These are phyloP conservation scores for Prunus salicina DNA, from an alignment of 306 rosid species.

Conservation along the genomic window DNA sequence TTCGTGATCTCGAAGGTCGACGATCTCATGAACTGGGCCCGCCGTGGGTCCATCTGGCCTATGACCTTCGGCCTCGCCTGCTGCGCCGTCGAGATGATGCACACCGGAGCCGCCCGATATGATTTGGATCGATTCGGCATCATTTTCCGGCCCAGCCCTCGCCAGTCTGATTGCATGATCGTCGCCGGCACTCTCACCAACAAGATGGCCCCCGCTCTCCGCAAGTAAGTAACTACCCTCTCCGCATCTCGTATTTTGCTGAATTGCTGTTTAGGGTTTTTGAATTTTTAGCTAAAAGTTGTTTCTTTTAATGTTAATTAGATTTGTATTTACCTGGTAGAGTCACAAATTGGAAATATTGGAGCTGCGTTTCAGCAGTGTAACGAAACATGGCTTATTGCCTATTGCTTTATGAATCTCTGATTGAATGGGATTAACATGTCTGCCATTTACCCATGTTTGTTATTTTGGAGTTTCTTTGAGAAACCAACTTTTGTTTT, in stretches of 20 bases:
- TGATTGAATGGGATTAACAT: neutral
- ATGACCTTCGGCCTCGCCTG: conserved; percentile 99
- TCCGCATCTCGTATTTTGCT: neutral
- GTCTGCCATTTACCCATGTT: neutral
- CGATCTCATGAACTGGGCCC: conserved; percentile 96
- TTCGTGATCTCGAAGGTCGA: conserved; percentile 90
- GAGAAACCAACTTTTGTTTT: neutral
- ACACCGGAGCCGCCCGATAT: conserved; percentile 91
- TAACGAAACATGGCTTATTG: neutral
- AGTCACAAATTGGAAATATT: neutral
- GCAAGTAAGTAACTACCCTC: conserved; percentile 54
- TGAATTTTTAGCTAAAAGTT: neutral
- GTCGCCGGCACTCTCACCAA: conserved; percentile 99
- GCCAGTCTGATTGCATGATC: conserved; percentile 95
- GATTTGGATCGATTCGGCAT: conserved; percentile 93
- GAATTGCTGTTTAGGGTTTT: neutral
- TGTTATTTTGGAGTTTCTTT: neutral
- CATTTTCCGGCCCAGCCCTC: conserved; percentile 95
- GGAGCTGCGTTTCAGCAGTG: neutral
- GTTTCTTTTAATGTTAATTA: neutral
- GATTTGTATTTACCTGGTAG: neutral
- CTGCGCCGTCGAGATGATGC: conserved; percentile 99
- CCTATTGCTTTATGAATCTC: neutral
- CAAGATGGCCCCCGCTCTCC: conserved; percentile 99
- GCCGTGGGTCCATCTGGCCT: conserved; percentile 93